These are phyloP conservation scores for Setaria italica DNA, from an alignment of 202 grass and related monocot species.

Conservation along the genomic window DNA sequence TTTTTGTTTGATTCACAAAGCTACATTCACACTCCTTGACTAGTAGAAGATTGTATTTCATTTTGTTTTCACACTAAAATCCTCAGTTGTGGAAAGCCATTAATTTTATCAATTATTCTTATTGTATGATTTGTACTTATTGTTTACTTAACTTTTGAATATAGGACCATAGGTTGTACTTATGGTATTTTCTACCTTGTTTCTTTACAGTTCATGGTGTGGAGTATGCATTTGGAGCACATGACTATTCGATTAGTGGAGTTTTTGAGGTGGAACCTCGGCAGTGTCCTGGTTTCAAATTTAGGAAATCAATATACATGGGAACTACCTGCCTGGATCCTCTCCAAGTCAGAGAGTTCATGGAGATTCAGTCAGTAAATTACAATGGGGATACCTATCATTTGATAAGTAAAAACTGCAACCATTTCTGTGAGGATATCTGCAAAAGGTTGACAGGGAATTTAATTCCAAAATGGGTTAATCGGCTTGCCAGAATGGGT, in stretches of 20 bases:
- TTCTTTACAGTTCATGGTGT: conserved; percentile 68
- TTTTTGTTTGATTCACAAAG: not conserved
- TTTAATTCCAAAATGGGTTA: conserved; percentile 79
- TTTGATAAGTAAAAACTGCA: conserved; percentile 81
- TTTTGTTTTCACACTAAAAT: conserved; percentile 6
- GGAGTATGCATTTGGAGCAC: conserved; percentile 85
- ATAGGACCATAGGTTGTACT: not conserved
- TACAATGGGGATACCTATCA: conserved; percentile 80
- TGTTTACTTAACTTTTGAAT: not conserved
- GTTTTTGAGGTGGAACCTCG: conserved; percentile 83
- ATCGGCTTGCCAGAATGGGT: conserved; percentile 84
- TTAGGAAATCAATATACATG: conserved; percentile 76
- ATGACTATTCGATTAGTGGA: conserved; percentile 77
- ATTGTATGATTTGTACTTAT: not conserved
- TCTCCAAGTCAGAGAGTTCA: conserved; percentile 69
- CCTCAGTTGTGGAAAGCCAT: not conserved
- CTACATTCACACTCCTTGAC: not conserved
- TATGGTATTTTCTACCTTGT: conserved; percentile 24
- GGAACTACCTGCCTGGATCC: conserved; percentile 69
- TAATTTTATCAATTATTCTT: conserved; percentile 4
- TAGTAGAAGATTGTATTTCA: not conserved
- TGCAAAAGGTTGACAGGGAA: conserved; percentile 77
- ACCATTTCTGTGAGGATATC: conserved; percentile 79
- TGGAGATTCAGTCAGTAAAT: conserved; percentile 64
- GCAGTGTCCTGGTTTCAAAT: conserved; percentile 80